Evolutionary conservation across 225 moss, liverwort and hornwort species (phyloP), one percentile per base, ranked within the genome.

Genomic region (Pleurozium schreberi): DNA sequence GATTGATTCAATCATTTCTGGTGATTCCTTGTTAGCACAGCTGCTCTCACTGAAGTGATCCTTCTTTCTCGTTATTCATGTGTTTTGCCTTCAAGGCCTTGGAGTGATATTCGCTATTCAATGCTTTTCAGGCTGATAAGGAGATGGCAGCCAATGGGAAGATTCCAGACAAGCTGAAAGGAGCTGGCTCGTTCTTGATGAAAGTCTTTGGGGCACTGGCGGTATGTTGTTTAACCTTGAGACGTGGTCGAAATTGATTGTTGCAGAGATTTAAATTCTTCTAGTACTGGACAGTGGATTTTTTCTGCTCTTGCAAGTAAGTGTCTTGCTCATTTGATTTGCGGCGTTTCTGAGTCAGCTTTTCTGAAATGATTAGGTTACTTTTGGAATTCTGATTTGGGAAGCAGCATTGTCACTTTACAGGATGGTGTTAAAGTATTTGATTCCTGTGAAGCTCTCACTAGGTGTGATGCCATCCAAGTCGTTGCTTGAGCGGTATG

Each of bases 141-240:
- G 96, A 97, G 87, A 97, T 98, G 95, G 94, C 95, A 83, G 93
- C 84, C 75, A 92, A 94, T 90, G 98, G 98, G 50, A 97, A 97
- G 92, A 93, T 97, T 73, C 98, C 97, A 79, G 98, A 98, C 93
- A 98, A 96, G 91, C 86, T 98, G 34, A 97, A 98, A 90, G 97
- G 97, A 83, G 98, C 98, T 68, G 98, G 98, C 57, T 98, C 98
- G 40, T 98, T 98, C 90, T 89, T 97, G 53, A 98, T 98, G 98
- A 98, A 98, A 92, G 98, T 98, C 59, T 98, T 98, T 87, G 97
- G 96, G 88, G 98, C 97, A 79, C 95, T 98, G 92, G 98, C 98
- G 93, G 97, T 97, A 89, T 69, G 92, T 65, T 87, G 74, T 88
- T 50, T 23, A 55, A 73, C 83, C 68, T 69, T 83, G 79, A 87